These are phyloP conservation scores for Herpetomonas tarakana DNA, from an alignment of 208 protist genomes.

Conservation along the genomic window DNA sequence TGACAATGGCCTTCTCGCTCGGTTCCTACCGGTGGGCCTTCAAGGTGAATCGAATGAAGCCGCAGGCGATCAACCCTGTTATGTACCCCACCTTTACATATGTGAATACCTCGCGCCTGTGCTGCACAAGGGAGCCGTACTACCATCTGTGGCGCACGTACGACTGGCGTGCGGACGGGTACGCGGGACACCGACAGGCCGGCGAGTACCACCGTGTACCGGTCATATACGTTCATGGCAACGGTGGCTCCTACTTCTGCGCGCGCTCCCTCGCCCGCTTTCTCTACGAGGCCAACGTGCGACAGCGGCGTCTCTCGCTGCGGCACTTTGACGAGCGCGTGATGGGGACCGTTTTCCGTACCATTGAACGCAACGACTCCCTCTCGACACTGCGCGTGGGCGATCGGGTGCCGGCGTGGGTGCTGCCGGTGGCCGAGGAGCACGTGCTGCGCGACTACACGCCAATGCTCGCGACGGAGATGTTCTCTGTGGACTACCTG, in stretches of 20 bases:
- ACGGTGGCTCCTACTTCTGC: slow-evolving; percentile 74
- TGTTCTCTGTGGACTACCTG: slow-evolving; percentile 67
- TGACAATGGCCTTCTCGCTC: slow-evolving; percentile 24
- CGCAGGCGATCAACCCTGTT: slow-evolving; percentile 46
- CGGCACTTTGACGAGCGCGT: slow-evolving; percentile 38
- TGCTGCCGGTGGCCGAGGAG: slow-evolving; percentile 43
- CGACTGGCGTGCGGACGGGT: slow-evolving; percentile 59
- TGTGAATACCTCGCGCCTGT: slow-evolving; percentile 25
- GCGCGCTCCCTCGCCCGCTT: slow-evolving; percentile 68
- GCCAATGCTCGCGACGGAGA: slow-evolving; percentile 51
- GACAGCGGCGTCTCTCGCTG: slow-evolving; percentile 25
- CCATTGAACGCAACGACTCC: slow-evolving; percentile 4
- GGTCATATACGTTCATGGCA: slow-evolving; percentile 76
- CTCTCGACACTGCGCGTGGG: slow-evolving; percentile 22
- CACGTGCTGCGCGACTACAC: slow-evolving; percentile 29
- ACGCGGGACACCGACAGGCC: slow-evolving; percentile 20
- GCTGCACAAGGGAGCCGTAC: slow-evolving; percentile 34
- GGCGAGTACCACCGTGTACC: slow-evolving; percentile 45
- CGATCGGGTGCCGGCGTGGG: slow-evolving; percentile 21
- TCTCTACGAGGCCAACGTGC: slow-evolving; percentile 55
- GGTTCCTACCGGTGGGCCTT: slow-evolving; percentile 49
- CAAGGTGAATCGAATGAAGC: slow-evolving; percentile 35
- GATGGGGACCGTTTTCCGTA: slow-evolving; percentile 21
- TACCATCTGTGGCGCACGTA: slow-evolving; percentile 60
- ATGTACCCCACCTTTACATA: slow-evolving; percentile 45